Evolutionary conservation across 106 monocot genomes (phyloP), one percentile per base, ranked within the genome.

Genomic region (Hemerocallis citrina): DNA sequence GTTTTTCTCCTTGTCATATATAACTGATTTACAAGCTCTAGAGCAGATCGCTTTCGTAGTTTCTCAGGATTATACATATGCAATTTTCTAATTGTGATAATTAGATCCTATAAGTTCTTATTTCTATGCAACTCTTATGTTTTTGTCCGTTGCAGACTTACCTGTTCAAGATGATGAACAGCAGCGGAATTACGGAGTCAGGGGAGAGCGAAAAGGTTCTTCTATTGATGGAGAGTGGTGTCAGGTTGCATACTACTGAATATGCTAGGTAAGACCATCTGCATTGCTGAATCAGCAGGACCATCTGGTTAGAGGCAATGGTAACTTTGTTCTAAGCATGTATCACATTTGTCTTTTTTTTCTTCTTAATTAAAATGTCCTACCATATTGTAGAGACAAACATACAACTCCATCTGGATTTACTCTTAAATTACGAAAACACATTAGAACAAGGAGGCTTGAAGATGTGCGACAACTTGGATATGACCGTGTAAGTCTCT

Each of bases 141-240:
- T 30, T 48, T 48, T 57, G 17, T 32, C 55, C 57, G 19, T 57
- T 25, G 25, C 38, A 96, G 96, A 88, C 96, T 5, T 98, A 98
- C 59, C 75, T 98, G 24, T 92, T 98, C 74, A 98, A 98, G 79
- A 71, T 98, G 68, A 85, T 98, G 92, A 98, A 98, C 46, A 98
- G 96, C 70, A 98, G 96, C 48, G 96, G 96, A 8, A 68, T 92
- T 9, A 98, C 96, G 0, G 88, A 98, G 55, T 98, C 96, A 34
- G 96, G 96, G 64, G 96, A 91, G 70, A 92, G 92, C 25, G 96
- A 98, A 69, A 98, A 98, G 68, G 96, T 98, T 65, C 59, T 98
- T 21, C 55, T 98, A 24, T 61, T 98, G 46, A 98, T 98, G 81
- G 96, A 98, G 63, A 98, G 96, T 60, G 96, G 96, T 57, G 69